These are phyloP conservation scores for Glycyrrhiza uralensis DNA, from an alignment of 306 rosid genomes.

Conservation along the genomic window DNA sequence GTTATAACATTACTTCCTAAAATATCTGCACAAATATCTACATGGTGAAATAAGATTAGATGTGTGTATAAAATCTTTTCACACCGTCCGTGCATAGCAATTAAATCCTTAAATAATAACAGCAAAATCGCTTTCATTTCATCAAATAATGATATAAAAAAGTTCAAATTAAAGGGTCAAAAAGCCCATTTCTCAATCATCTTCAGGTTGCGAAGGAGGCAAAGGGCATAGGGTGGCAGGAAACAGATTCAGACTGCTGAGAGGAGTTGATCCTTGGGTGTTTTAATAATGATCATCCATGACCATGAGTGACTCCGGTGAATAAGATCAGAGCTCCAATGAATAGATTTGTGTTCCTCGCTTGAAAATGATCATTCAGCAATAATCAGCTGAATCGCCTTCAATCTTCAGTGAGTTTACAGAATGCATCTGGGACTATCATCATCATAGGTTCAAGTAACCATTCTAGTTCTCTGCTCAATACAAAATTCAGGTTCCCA, in stretches of 20 bases:
- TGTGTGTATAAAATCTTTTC: too few relatives aligned
- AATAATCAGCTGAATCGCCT: not conserved
- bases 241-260: not conserved
- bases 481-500: constrained; percentile 18
- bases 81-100: too few relatives aligned
- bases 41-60: too few relatives aligned
- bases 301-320: not conserved
- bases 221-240: not conserved
- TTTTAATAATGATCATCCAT: not conserved
- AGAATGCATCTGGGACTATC: not conserved
- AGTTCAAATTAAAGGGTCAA: not conserved
- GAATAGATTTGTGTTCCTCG: not conserved
- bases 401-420: constrained; percentile 1
- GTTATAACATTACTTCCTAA: too few relatives aligned
- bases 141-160: not conserved
- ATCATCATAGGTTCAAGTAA: not conserved
- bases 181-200: not conserved
- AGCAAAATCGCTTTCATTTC: not conserved
- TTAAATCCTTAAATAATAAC: too few relatives aligned
- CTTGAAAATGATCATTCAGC: constrained; percentile 9
- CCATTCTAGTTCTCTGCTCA: constrained; percentile 7
- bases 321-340: not conserved
- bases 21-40: too few relatives aligned
- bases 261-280: not conserved
- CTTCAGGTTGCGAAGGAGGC: not conserved